phyloP scores from a whole-genome alignment of 139 green algal species.

The Haematococcus lacustris region DNA sequence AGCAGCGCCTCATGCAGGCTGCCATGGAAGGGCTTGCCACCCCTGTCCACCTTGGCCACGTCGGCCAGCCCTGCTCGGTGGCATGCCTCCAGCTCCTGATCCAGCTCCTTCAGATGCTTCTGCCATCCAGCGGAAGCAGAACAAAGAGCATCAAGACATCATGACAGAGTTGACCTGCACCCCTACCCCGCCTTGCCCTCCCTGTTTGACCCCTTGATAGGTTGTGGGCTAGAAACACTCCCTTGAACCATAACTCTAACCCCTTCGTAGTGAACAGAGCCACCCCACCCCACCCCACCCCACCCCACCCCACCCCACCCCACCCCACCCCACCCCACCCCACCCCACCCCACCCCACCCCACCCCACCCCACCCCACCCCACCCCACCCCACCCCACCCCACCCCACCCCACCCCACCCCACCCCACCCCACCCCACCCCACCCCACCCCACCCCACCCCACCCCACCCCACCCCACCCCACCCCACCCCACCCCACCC shows the following conservation, averaged over 20 bases:
- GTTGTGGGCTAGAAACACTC: background rate
- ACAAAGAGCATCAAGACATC: no score
- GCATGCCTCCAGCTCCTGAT: conserved; percentile 44
- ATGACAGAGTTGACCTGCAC: background rate
- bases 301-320: background rate
- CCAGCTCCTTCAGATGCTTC: conserved; percentile 14
- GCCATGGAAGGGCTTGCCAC: background rate
- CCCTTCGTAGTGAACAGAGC: background rate
- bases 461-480: background rate
- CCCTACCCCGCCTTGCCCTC: background rate
- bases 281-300: background rate
- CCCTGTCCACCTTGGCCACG: conserved; percentile 15
- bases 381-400: background rate
- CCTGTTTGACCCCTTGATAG: background rate
- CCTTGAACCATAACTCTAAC: background rate
- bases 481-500: background rate
- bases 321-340: no score
- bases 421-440: no score
- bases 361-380: no score
- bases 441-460: no score
- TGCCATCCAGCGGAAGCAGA: no score
- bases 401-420: background rate
- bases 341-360: no score
- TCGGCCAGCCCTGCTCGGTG: conserved; percentile 32
- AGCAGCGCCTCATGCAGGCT: background rate